phyloP scores from a whole-genome alignment of 2,329 filamentous ascomycete genomes.

The Fusarium sp. region DNA sequence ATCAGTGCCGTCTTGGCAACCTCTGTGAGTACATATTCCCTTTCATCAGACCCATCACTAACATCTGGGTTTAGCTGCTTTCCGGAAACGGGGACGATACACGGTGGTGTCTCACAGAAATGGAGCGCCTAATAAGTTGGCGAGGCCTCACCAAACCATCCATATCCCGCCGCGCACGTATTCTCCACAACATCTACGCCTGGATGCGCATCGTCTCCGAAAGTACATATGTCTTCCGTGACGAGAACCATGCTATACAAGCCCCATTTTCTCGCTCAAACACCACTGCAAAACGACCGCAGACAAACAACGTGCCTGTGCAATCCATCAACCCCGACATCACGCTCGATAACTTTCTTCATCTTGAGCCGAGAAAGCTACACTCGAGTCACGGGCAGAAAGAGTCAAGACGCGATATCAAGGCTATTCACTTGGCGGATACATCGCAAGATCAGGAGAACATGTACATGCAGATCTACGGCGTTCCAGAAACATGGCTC shows the following conservation, averaged over 20 bases:
- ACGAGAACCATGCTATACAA: constrained; percentile 31
- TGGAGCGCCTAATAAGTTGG: constrained; percentile 38
- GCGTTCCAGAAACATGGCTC: constrained; percentile 40
- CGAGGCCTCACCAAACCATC: constrained; percentile 34
- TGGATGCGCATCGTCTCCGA: constrained; percentile 43
- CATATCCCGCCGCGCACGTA: constrained; percentile 36
- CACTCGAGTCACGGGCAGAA: constrained; percentile 4
- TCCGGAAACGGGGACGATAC: constrained; percentile 35
- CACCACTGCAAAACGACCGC: not conserved
- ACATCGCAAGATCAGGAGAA: constrained; percentile 32
- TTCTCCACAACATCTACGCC: constrained; percentile 40
- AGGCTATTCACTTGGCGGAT: constrained; percentile 37
- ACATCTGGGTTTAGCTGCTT: constrained; percentile 3
- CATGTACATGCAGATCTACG: constrained; percentile 43
- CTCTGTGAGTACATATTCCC: constrained; percentile 9
- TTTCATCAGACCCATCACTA: accelerated
- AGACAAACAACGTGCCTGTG: constrained; percentile 2
- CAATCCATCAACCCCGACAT: constrained; percentile 31
- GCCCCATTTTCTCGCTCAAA: constrained; percentile 6
- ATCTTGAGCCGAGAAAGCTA: constrained; percentile 37
- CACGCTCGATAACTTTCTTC: constrained; percentile 35
- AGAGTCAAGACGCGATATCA: constrained; percentile 25
- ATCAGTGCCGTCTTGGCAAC: constrained; percentile 37
- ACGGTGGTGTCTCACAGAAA: constrained; percentile 36
- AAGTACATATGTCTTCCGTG: constrained; percentile 31